phyloP scores from a whole-genome alignment of 2,329 filamentous ascomycete species.

The Xylariales sp. region DNA sequence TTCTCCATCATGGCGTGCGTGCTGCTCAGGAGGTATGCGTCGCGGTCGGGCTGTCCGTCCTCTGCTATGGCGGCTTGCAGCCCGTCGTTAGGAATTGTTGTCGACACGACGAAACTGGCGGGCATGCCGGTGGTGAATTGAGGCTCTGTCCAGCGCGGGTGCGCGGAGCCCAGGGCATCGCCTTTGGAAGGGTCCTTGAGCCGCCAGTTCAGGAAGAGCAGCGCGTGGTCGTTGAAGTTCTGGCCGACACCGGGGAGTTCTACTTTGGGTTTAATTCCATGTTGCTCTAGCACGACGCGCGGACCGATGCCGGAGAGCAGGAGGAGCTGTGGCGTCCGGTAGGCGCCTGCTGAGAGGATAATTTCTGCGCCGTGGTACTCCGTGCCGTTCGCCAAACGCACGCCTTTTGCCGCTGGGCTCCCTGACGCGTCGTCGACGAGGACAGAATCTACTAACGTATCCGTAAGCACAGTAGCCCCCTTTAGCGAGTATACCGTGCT shows the following conservation, averaged over 20 bases:
- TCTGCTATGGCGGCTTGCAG: too few species aligned
- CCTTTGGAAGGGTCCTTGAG: conserved; percentile 38
- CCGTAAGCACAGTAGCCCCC: background rate
- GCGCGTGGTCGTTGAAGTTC: conserved; percentile 1
- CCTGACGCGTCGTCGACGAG: background rate
- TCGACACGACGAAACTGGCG: too few species aligned
- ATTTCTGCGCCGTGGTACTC: conserved; percentile 31
- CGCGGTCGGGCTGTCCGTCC: too few species aligned
- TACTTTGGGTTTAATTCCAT: conserved; percentile 8
- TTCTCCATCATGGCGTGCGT: too few species aligned
- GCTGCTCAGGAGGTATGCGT: too few species aligned
- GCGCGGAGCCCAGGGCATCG: conserved; percentile 43
- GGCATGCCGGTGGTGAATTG: too few species aligned
- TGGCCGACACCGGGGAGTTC: conserved; percentile 9
- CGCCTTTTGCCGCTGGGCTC: background rate
- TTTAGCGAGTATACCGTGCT: conserved; percentile 19
- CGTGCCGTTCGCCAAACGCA: background rate
- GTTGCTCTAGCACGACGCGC: background rate
- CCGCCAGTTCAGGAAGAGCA: conserved; percentile 3
- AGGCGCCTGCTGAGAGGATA: conserved; percentile 20
- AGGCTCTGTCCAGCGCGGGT: too few species aligned
- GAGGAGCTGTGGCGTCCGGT: conserved; percentile 24
- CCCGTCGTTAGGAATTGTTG: too few species aligned
- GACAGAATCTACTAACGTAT: conserved; percentile 6
- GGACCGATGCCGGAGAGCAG: conserved; percentile 21